Conservation (phyloP, 1,284 basidiomycete species). For the Ustilago trichophora region DNA sequence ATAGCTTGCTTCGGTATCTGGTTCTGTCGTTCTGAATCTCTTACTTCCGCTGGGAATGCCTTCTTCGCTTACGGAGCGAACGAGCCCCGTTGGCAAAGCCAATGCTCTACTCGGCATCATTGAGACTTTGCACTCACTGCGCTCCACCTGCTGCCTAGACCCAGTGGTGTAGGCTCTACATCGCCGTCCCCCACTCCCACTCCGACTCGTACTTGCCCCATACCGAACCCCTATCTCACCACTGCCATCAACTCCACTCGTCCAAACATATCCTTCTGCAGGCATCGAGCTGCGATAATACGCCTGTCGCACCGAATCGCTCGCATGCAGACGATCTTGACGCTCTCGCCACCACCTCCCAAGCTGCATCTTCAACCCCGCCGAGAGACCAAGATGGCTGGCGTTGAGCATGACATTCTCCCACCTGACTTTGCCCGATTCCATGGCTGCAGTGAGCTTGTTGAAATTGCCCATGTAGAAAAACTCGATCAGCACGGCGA, state of each 20-base stretch:
- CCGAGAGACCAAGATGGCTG: conserved; percentile 2
- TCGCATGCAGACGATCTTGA: not conserved
- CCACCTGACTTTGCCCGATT: conserved; percentile 10
- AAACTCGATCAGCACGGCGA: conserved; percentile 13
- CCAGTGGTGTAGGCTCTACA: conserved; percentile 5
- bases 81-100: not conserved
- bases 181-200: not conserved
- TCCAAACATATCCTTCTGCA: too few species aligned
- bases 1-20: too few species aligned
- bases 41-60: too few species aligned
- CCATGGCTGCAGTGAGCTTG: conserved; percentile 9
- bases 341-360: conserved; percentile 17
- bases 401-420: conserved; percentile 26
- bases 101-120: conserved; percentile 4
- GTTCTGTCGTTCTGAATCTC: not conserved
- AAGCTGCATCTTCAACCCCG: conserved; percentile 3
- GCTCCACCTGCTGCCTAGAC: not conserved
- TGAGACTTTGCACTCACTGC: not conserved
- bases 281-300: not conserved
- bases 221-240: too few species aligned
- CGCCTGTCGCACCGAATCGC: not conserved
- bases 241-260: too few species aligned
- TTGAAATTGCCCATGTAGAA: conserved; percentile 23
- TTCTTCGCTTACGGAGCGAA: not conserved
- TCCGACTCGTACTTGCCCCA: too few species aligned